Conservation (phyloP, 2,329 filamentous ascomycete species). For the Penicillium frequentans region DNA sequence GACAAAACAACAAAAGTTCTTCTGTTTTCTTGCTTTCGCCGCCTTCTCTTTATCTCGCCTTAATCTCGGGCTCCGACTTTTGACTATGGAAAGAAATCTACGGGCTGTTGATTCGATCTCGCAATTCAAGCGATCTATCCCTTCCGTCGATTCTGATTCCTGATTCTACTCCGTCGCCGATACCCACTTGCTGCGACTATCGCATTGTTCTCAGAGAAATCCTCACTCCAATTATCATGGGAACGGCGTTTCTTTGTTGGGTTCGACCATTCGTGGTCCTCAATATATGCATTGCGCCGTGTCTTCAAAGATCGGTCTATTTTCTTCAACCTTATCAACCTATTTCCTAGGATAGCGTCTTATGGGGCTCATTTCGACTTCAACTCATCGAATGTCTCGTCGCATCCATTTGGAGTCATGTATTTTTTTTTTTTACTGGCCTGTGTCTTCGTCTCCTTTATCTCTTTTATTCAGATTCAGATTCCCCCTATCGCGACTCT, state of each 20-base stretch:
- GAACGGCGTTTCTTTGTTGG: constrained; percentile 6
- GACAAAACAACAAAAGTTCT: constrained; percentile 27
- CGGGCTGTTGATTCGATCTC: background rate
- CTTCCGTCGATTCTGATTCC: background rate
- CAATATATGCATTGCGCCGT: constrained; percentile 6
- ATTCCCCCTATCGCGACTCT: constrained; percentile 14
- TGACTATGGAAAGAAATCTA: background rate
- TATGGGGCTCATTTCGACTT: background rate
- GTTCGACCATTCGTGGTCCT: constrained; percentile 1
- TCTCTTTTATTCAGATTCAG: constrained; percentile 3
- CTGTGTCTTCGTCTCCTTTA: background rate
- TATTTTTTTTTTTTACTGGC: background rate
- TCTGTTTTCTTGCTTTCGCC: constrained; percentile 11
- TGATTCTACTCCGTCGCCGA: constrained; percentile 6
- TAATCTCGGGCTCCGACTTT: constrained; percentile 7
- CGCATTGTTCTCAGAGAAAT: constrained; percentile 2
- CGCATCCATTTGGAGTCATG: constrained; percentile 15
- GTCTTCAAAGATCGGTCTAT: constrained; percentile 7
- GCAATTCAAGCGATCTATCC: background rate
- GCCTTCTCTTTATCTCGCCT: constrained; percentile 1
- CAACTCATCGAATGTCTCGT: constrained; percentile 6
- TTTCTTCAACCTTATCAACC: constrained; percentile 10
- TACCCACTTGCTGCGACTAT: constrained; percentile 7
- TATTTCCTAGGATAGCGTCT: constrained; percentile 10
- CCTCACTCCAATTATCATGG: constrained; percentile 4